Conservation (phyloP, 2,329 filamentous ascomycete genomes). For the Pseudofabraea citricarpa region DNA sequence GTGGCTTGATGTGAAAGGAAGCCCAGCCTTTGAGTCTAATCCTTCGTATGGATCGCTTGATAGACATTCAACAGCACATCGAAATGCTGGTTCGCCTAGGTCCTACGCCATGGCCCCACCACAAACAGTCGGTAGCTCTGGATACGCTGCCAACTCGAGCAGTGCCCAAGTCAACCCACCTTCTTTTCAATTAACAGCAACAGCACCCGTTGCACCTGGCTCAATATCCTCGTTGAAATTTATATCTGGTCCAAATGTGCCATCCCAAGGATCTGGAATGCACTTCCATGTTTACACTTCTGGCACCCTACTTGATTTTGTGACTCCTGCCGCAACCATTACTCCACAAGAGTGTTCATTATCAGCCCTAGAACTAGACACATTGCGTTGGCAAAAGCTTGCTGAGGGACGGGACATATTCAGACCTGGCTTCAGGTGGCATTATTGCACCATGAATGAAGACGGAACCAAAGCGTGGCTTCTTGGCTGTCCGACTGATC, state of each 20-base stretch:
- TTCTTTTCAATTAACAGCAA: conserved; percentile 62
- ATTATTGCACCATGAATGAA: conserved; percentile 94
- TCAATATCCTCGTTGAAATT: conserved; percentile 89
- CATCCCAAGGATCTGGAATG: conserved; percentile 82
- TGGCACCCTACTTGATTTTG: conserved; percentile 86
- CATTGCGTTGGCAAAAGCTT: conserved; percentile 88
- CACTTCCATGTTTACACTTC: conserved; percentile 97
- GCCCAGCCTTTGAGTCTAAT: conserved; percentile 73
- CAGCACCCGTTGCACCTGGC: conserved; percentile 81
- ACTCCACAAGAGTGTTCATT: conserved; percentile 84
- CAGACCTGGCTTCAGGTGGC: conserved; percentile 88
- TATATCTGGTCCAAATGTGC: conserved; percentile 78
- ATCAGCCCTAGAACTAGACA: conserved; percentile 81
- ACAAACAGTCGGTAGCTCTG: conserved; percentile 51
- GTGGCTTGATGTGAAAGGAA: conserved; percentile 94
- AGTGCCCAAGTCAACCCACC: conserved; percentile 63
- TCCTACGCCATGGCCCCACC: conserved; percentile 45
- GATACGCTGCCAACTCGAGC: conserved; percentile 64
- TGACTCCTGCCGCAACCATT: conserved; percentile 86
- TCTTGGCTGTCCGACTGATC: conserved; percentile 82
- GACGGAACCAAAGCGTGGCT: conserved; percentile 96
- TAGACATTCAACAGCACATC: conserved; percentile 25
- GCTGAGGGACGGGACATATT: conserved; percentile 95
- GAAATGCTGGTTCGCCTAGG: conserved; percentile 44
- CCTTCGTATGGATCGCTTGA: conserved; percentile 53